Evolutionary conservation across 345 rosid genomes (phyloP).

Genomic region (Melaleuca quinquenervia): DNA sequence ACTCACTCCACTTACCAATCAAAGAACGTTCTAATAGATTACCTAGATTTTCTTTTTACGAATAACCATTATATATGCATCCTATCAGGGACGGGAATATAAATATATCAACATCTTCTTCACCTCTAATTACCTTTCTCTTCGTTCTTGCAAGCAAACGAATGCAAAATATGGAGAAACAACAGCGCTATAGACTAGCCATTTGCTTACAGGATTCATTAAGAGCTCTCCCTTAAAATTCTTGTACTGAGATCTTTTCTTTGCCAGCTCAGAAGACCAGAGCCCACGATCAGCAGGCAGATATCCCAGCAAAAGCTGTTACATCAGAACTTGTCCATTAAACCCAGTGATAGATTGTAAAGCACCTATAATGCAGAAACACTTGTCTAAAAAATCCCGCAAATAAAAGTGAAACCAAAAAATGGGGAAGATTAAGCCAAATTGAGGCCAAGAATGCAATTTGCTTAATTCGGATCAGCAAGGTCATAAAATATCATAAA

Average conservation of each 20-base stretch:
- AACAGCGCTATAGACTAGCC: neutral
- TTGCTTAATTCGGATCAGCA: neutral
- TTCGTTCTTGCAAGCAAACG: neutral
- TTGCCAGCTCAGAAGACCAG: slow-evolving; percentile 77
- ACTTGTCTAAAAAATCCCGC: neutral
- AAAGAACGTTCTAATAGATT: neutral
- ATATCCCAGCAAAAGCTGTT: slow-evolving; percentile 77
- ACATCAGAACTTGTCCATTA: neutral
- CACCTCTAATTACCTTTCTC: neutral
- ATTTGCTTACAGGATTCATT: slow-evolving; percentile 80
- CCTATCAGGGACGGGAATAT: neutral
- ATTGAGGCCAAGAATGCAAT: neutral
- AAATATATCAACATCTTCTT: neutral
- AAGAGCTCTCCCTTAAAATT: slow-evolving; percentile 84
- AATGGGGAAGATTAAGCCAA: neutral
- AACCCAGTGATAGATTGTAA: neutral
- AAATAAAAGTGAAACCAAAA: neutral
- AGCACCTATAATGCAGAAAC: neutral
- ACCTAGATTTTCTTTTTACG: neutral
- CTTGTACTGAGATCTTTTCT: slow-evolving; percentile 84
- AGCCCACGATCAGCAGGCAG: slow-evolving; percentile 68
- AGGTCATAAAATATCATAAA: neutral
- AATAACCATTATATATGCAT: neutral
- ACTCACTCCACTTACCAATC: neutral
- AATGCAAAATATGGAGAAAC: neutral